phyloP scores from a whole-genome alignment of 345 rosid genomes.

The Hevea brasiliensis region DNA sequence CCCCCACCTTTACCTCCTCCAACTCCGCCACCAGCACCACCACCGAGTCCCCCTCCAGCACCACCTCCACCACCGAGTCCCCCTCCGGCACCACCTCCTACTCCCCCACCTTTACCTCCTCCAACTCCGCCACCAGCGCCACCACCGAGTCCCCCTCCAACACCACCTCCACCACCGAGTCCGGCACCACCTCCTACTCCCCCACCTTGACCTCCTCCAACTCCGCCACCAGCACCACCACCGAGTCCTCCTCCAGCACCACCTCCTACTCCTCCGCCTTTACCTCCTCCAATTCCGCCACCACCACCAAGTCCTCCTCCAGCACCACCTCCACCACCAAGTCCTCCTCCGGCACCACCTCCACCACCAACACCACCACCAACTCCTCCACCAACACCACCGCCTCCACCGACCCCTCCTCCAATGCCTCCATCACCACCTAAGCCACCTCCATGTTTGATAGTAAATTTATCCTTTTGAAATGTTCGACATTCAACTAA shows the following conservation, averaged over 20 bases:
- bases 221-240: not conserved
- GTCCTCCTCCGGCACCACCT: conserved; percentile 24
- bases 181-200: conserved; percentile 3
- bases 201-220: not conserved
- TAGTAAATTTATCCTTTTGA: conserved; percentile 17
- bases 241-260: conserved; percentile 15
- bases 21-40: conserved; percentile 16
- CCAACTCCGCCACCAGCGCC: not conserved
- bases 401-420: not conserved
- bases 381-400: not conserved
- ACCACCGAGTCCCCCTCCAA: not conserved
- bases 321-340: conserved; percentile 9
- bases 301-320: conserved; percentile 17
- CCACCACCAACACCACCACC: conserved; percentile 11
- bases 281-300: not conserved
- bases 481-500: conserved; percentile 41
- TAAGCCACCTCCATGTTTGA: conserved; percentile 9
- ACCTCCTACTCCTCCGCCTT: conserved; percentile 28
- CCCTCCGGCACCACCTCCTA: conserved; percentile 22
- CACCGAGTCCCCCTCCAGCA: conserved; percentile 5
- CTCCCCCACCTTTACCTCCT: conserved; percentile 2
- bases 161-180: not conserved
- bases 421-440: conserved; percentile 4
- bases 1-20: conserved; percentile 20
- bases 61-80: conserved; percentile 20